Base-by-base conservation (phyloP, 768 basidiomycete species). In the Suillus sp. region DNA sequence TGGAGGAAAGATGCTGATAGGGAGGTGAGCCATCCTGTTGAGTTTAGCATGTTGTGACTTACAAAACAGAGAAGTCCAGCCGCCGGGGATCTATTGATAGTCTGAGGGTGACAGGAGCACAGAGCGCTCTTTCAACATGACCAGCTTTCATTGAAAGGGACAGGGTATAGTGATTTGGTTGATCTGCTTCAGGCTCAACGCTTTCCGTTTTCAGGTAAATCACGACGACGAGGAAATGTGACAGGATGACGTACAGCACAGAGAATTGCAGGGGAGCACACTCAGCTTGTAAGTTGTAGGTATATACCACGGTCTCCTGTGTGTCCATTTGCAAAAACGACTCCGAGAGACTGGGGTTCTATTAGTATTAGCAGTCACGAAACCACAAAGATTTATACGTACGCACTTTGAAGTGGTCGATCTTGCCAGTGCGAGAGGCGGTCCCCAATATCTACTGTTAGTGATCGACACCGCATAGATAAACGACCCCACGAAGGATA, bases 31-130 rank as follows among this genome's bases (percentile, higher is more conserved):
- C 40, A 16, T 16, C 43, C 14, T 14, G 16, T 43, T 34, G 3
- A 43, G n/a, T 14, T 30, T 9, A 18, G 20, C 25, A 40, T 11
- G 3, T n/a, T 1, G 20, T 1, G 27, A 78, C 79, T 70, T 68
- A 89, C 88, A 89, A 89, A 22, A 89, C 84, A 32, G 81, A 78
- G 67, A 89, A 90, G 38, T 86, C 79, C 13, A 90, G 77, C 42
- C 66, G 72, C 43, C 83, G 77, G 4, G 87, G 87, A 65, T 89
- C 84, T 32, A 87, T 74, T 11, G 69, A 67, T 27, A 89, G 75
- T 43, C 70, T 79, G 63, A 86, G 74, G 35, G 76, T 74, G 18
- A 80, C 67, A 1, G 87, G 81, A 38, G 82, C 79, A 57, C 82
- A 78, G 20, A 89, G 58, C 14, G 79, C 75, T 14, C 87, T 79